Percentiles rank a stretch among this genome's conserved stretches.
These are phyloP conservation scores for Cystobasidiopsis lactophilus DNA, from an alignment of 768 basidiomycete genomes.

Conservation along the genomic window DNA sequence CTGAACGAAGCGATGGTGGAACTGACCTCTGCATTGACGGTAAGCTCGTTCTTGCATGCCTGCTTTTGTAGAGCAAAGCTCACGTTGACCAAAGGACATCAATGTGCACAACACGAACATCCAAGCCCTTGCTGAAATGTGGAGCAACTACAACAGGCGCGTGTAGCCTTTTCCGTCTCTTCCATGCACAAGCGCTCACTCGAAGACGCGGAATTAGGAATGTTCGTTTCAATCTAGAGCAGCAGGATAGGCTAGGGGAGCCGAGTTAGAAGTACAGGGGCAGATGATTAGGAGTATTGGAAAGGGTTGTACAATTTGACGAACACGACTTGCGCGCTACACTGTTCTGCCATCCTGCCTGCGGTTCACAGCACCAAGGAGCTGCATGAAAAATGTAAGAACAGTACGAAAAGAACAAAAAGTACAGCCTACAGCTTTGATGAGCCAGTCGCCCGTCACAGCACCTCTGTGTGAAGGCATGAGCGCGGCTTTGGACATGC, in stretches of 20 bases:
- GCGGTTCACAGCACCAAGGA: neutral
- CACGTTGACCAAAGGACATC: constrained; percentile 5
- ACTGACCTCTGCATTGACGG: constrained; percentile 11
- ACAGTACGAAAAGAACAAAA: neutral
- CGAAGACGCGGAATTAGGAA: constrained; percentile 6
- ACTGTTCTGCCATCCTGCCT: neutral
- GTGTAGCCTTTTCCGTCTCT: no score
- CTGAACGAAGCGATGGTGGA: constrained; percentile 18
- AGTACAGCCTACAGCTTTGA: constrained; percentile 1
- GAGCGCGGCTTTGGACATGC: no score
- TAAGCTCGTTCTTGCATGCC: neutral
- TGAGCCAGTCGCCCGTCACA: constrained; percentile 6
- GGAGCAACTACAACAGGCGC: constrained; percentile 11
- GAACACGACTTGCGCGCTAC: no score
- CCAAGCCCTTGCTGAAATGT: constrained; percentile 14
- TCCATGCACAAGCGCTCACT: neutral
- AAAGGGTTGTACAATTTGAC: neutral
- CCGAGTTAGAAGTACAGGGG: neutral
- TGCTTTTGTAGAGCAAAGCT: neutral
- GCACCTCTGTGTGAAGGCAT: no score
- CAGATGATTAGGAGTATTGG: neutral
- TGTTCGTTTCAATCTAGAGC: constrained; percentile 14
- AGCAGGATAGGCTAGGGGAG: constrained; percentile 4
- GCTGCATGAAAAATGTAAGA: neutral
- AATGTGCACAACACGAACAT: constrained; percentile 14